phyloP scores from a whole-genome alignment of 176 grass and related monocot genomes.

The barley (Hordeum vulgare) region MorexV3_pseudomolecules_assembly NC_058522.1:335603865-335604364 shows the following conservation, averaged over 20 bases:
- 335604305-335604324: slow-evolving; percentile 33
- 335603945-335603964: neutral
- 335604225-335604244: slow-evolving; percentile 91
- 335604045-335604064: neutral
- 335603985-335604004: neutral
- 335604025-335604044: neutral
- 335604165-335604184: slow-evolving; percentile 59
- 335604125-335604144: slow-evolving; percentile 66
- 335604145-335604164: slow-evolving; percentile 88
- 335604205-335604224: slow-evolving; percentile 96
- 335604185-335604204: slow-evolving; percentile 87
- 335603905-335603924: neutral
- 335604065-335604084: neutral
- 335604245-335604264: slow-evolving; percentile 49
- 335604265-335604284: neutral
- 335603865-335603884: neutral
- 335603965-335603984: neutral
- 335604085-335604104: slow-evolving; percentile 10
- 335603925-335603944: neutral
- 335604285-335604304: neutral
- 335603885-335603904: neutral
- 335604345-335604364: slow-evolving; percentile 63
- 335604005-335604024: neutral
- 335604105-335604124: slow-evolving; percentile 72
- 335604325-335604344: slow-evolving; percentile 75